Evolutionary conservation across 2,329 filamentous ascomycete genomes (phyloP).

Genomic region (Lasiodiplodia sp.): DNA sequence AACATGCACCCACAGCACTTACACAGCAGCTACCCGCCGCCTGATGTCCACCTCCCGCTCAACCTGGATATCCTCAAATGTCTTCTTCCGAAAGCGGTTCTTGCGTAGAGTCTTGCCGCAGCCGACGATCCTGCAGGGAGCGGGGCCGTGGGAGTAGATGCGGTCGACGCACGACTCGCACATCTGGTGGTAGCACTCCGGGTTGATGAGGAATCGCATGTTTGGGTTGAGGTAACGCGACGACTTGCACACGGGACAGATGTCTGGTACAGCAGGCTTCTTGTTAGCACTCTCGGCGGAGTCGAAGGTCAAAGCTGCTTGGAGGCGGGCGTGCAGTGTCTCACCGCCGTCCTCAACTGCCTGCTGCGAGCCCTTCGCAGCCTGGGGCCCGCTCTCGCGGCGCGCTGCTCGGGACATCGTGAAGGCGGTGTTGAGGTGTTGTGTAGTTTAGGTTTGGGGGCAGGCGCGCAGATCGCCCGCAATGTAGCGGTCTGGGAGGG

Average conservation of each 20-base stretch:
- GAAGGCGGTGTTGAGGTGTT: constrained; percentile 26
- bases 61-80: constrained; percentile 85
- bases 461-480: constrained; percentile 17
- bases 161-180: constrained; percentile 95
- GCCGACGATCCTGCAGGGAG: constrained; percentile 88
- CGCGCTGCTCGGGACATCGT: constrained; percentile 45
- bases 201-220: constrained; percentile 95
- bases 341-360: constrained; percentile 47
- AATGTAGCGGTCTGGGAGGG: constrained; percentile 24
- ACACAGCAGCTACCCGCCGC: constrained; percentile 72
- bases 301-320: constrained; percentile 33
- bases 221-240: constrained; percentile 93
- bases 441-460: constrained; percentile 25
- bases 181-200: constrained; percentile 99
- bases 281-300: constrained; percentile 17
- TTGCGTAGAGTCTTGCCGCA: constrained; percentile 88
- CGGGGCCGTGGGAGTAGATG: constrained; percentile 90
- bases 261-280: constrained; percentile 60
- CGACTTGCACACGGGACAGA: constrained; percentile 97
- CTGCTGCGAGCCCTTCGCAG: constrained; percentile 37
- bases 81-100: constrained; percentile 83
- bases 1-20: constrained; percentile 35
- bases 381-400: constrained; percentile 39
- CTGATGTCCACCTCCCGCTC: constrained; percentile 95
- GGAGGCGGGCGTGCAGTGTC: constrained; percentile 32